Conservation (phyloP, 768 basidiomycete species). For the Boletales sp. region DNA sequence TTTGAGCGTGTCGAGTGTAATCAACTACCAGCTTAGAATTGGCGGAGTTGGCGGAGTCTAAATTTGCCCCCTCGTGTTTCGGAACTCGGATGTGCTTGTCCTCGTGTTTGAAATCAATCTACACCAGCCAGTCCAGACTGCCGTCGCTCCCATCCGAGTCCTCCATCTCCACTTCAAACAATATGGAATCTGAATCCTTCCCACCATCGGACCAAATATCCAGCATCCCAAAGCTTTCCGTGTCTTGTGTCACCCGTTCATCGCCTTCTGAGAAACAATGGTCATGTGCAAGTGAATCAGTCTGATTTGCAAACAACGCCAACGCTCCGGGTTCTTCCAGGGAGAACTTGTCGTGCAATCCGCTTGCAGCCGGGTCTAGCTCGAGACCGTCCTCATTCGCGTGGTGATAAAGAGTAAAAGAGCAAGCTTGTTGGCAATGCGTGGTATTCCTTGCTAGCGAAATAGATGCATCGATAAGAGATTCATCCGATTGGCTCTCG, state of each 20-base stretch:
- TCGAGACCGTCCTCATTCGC: constrained; percentile 4
- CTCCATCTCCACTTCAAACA: constrained; percentile 11
- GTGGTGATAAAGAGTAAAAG: constrained; percentile 18
- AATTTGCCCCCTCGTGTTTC: constrained; percentile 29
- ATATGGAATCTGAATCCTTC: constrained; percentile 14
- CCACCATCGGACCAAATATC: constrained; percentile 1
- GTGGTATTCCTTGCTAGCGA: constrained; percentile 18
- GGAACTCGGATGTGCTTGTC: constrained; percentile 21
- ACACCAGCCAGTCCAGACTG: constrained; percentile 4
- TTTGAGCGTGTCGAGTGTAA: constrained; percentile 10
- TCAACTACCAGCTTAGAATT: constrained; percentile 12
- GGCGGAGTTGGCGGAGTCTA: constrained; percentile 28
- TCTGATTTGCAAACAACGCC: constrained; percentile 1
- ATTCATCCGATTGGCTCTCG: constrained; percentile 14
- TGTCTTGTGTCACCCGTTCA: constrained; percentile 15
- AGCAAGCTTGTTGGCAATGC: constrained; percentile 7
- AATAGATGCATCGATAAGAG: constrained; percentile 22
- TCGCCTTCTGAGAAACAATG: constrained; percentile 3
- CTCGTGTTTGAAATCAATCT: constrained; percentile 18
- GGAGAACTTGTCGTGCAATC: constrained; percentile 9
- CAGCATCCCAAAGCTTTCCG: constrained; percentile 12
- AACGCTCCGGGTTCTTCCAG: constrained; percentile 18
- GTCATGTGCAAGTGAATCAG: constrained; percentile 10
- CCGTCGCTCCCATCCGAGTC: constrained; percentile 5
- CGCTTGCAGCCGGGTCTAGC: constrained; percentile 9